Base-by-base conservation (phyloP, 2,329 filamentous ascomycete species). In the Aulographum hederae region DNA sequence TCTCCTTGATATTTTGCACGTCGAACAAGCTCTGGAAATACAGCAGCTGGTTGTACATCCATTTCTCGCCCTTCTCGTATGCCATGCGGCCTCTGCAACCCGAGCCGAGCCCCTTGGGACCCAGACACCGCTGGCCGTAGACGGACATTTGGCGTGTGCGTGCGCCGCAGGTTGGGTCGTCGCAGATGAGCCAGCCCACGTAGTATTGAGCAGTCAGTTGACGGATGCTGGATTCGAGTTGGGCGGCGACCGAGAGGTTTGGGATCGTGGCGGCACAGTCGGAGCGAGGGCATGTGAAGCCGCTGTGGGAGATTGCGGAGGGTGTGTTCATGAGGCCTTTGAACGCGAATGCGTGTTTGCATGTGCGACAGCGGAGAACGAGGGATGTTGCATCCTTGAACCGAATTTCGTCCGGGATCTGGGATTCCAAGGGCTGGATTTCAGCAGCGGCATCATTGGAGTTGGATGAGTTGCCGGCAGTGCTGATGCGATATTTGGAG, bases 91-190 rank as follows among this genome's bases (percentile, higher is more conserved):
- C 89, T 3, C 74, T 60, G 51, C 89, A 98, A 34, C 82, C 85
- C 34, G 74, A 69, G 0, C 78, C 86, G 3, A 89, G 73, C 2
- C 85, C 84, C 42, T 75, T 76, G 12, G 86, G 81, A 0, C 89
- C 89, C 4, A 95, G 63, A 50, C 89, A 98, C 31, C 84, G 73
- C 37, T 78, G 73, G 28, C 89, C 89, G 51, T 92, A 93, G 25
- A 98, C 89, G 44, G 73, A 80, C 63, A 95, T 85, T 51, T 93
- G 82, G 30, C 86, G 70, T 2, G 89, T 95, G 34, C 81, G 76
- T 47, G 74, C 78, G 18, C 77, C 78, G 53, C 89, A 98, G 12
- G 35, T 16, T 2, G 79, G 61, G 51, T 98, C 89, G 51, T 93
- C 79, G 53, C 89, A 98, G 25, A 81, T 65, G 4, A 98, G 69